These are phyloP conservation scores for Porpolomopsis calyptriformis DNA, from an alignment of 768 basidiomycete genomes.

Conservation along the genomic window DNA sequence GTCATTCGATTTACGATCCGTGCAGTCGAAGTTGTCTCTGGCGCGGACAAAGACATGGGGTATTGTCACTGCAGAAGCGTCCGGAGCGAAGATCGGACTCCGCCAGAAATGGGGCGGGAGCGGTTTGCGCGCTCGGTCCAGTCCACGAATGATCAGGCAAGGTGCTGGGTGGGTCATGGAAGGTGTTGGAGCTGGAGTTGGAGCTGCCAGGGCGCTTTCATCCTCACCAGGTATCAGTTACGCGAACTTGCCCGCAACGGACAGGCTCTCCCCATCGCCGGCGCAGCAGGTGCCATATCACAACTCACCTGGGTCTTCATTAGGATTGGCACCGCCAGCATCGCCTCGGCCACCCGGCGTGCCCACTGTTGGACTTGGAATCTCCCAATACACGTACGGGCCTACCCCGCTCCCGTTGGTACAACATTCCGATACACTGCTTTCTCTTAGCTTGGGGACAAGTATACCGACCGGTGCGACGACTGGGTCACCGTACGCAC, in stretches of 20 bases:
- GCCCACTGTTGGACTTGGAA: background rate
- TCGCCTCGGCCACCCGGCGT: no score
- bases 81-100: conserved; percentile 41
- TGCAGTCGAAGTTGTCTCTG: conserved; percentile 57
- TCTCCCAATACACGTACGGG: conserved; percentile 2
- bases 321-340: background rate
- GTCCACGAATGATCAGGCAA: conserved; percentile 32
- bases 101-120: conserved; percentile 62
- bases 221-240: background rate
- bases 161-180: conserved; percentile 1
- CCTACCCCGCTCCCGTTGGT: background rate
- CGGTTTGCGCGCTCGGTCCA: conserved; percentile 53
- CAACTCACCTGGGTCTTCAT: background rate
- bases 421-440: background rate
- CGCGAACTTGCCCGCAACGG: background rate
- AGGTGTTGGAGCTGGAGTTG: no score
- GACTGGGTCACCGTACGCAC: conserved; percentile 1
- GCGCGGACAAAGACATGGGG: conserved; percentile 39
- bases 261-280: conserved; percentile 1
- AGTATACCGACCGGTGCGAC: background rate
- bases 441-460: conserved; percentile 1
- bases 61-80: conserved; percentile 56
- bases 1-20: conserved; percentile 56
- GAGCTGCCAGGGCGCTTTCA: no score
- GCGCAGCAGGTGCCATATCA: background rate